A percentile compares a stretch with the other conserved stretches of the same genome.
These are phyloP conservation scores for Pycnococcus provasolii DNA, from an alignment of 139 green algal species.

Conservation along the genomic window DNA sequence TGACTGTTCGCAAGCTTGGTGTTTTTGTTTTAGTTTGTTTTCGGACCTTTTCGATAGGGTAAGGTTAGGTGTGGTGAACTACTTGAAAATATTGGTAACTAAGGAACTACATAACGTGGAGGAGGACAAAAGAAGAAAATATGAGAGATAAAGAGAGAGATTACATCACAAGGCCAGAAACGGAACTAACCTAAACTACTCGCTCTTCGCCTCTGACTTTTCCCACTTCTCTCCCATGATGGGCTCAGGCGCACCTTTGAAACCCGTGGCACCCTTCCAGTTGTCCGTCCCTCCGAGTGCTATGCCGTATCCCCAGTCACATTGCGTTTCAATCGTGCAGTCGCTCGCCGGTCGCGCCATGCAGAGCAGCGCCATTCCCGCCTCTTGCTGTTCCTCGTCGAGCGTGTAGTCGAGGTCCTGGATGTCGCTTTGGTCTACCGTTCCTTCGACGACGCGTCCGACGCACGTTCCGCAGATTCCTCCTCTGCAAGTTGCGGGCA, in stretches of 20 bases:
- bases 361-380: slow-evolving; percentile 77
- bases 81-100: too few species aligned
- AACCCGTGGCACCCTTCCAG: slow-evolving; percentile 76
- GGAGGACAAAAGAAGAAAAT: too few species aligned
- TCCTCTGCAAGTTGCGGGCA: slow-evolving; percentile 76
- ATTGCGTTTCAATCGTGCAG: slow-evolving; percentile 64
- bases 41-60: too few species aligned
- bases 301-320: slow-evolving; percentile 80
- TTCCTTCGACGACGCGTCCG: slow-evolving; percentile 50
- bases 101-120: too few species aligned
- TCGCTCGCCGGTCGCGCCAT: slow-evolving; percentile 70
- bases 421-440: slow-evolving; percentile 72
- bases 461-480: slow-evolving; percentile 76
- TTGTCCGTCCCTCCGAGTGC: slow-evolving; percentile 44
- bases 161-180: too few species aligned
- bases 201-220: too few species aligned
- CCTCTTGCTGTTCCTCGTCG: slow-evolving; percentile 57
- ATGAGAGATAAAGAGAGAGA: too few species aligned
- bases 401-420: slow-evolving; percentile 75
- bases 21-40: too few species aligned
- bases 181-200: too few species aligned
- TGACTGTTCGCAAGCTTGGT: too few species aligned
- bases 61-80: too few species aligned
- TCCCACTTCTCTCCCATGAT: neutral
- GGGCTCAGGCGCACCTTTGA: slow-evolving; percentile 29